phyloP scores from a whole-genome alignment of 768 basidiomycete species.

The Amanita pallidorosea region DNA sequence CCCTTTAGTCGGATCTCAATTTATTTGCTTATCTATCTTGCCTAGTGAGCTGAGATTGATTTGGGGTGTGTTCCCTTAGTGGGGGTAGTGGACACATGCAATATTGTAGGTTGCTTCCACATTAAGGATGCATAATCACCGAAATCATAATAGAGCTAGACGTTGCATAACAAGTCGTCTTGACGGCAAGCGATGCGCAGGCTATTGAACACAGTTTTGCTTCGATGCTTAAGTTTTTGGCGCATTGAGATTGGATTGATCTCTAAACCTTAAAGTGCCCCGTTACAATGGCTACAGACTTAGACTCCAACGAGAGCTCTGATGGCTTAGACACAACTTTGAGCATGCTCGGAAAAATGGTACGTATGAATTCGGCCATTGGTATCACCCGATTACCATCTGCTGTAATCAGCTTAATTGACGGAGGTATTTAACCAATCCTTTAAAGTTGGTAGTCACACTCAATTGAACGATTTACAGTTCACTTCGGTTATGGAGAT shows the following conservation, averaged over 20 bases:
- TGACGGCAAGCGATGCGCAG: not conserved
- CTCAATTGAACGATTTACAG: not conserved
- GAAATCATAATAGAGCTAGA: constrained; percentile 1
- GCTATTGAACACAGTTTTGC: not conserved
- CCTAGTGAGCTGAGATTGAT: not conserved
- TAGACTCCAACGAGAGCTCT: constrained; percentile 1
- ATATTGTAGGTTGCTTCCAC: not conserved
- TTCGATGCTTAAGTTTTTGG: constrained; percentile 3
- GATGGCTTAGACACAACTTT: not conserved
- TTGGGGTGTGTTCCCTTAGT: not conserved
- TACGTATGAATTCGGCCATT: not conserved
- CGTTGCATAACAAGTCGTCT: not conserved
- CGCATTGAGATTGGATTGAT: constrained; percentile 1
- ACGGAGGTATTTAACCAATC: not conserved
- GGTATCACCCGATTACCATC: constrained; percentile 1
- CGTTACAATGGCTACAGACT: constrained; percentile 3
- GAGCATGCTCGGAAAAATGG: not conserved
- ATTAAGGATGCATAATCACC: not conserved
- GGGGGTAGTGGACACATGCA: not conserved
- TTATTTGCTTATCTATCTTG: not conserved
- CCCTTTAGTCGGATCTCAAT: not conserved
- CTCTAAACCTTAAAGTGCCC: constrained; percentile 1
- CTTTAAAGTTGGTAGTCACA: constrained; percentile 1
- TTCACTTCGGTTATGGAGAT: constrained; percentile 2
- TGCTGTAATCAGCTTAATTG: constrained; percentile 4